A percentile compares a stretch with the other conserved stretches of the same genome.
phyloP scores from a whole-genome alignment of 2,329 filamentous ascomycete genomes.

The Arthrobotrys pseudoclavata region DNA sequence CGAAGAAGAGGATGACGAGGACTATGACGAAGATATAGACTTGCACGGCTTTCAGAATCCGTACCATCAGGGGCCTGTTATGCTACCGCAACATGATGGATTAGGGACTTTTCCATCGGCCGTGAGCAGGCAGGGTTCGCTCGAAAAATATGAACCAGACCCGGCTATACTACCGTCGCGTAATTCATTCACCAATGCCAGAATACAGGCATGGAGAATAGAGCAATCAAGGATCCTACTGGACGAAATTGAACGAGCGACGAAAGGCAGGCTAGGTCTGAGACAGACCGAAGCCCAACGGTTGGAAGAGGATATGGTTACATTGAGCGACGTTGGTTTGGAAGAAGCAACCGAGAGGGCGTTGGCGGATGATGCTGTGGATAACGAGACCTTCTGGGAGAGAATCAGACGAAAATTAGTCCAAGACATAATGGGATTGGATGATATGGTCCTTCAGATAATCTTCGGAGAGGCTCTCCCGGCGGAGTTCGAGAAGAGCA shows the following conservation, averaged over 20 bases:
- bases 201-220: constrained; percentile 91
- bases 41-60: constrained; percentile 67
- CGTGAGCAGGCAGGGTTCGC: constrained; percentile 70
- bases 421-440: constrained; percentile 88
- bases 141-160: constrained; percentile 73
- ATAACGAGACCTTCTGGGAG: constrained; percentile 77
- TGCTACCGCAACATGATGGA: constrained; percentile 93
- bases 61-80: constrained; percentile 71
- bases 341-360: constrained; percentile 70
- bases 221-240: constrained; percentile 89
- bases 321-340: constrained; percentile 61
- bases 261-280: constrained; percentile 71
- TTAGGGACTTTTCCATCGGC: constrained; percentile 80
- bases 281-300: constrained; percentile 63
- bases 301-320: constrained; percentile 65
- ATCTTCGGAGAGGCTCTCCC: constrained; percentile 86
- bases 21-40: constrained; percentile 77
- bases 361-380: constrained; percentile 66
- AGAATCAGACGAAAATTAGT: constrained; percentile 88
- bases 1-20: constrained; percentile 72
- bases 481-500: constrained; percentile 65
- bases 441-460: constrained; percentile 85
- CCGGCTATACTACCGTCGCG: constrained; percentile 69
- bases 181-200: constrained; percentile 71
- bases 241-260: constrained; percentile 91